Evolutionary conservation across 345 rosid species (phyloP).

Genomic region (Syzygium grande): DNA sequence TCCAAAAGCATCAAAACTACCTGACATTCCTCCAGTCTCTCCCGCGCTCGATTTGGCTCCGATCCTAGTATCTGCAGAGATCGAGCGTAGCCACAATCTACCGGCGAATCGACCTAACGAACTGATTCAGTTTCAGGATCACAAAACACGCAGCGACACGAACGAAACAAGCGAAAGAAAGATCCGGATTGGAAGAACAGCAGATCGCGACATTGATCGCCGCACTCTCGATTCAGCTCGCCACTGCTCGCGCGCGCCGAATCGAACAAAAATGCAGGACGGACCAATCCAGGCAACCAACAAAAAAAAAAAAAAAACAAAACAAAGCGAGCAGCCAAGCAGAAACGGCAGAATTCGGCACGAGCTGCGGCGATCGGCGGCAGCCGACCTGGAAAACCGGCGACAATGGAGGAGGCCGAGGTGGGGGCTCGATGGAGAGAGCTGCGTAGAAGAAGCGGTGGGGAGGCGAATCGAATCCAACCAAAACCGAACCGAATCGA

Average conservation of each 20-base stretch:
- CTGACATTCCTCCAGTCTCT: not conserved
- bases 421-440: too few species aligned
- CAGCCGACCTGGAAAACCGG: not conserved
- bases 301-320: not conserved
- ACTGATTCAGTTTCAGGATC: not conserved
- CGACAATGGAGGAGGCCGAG: too few species aligned
- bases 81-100: not conserved
- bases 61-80: not conserved
- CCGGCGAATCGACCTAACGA: not conserved
- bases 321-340: not conserved
- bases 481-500: not conserved
- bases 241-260: not conserved
- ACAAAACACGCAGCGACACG: not conserved
- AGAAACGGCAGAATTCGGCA: not conserved
- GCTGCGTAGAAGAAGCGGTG: not conserved
- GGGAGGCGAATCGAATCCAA: not conserved
- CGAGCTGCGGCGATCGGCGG: not conserved
- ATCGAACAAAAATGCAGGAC: not conserved
- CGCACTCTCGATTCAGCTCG: not conserved
- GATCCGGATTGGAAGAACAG: not conserved
- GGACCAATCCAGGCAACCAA: not conserved
- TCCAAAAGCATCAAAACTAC: not conserved
- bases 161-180: not conserved
- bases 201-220: not conserved
- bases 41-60: not conserved